Base-by-base conservation (phyloP, 768 basidiomycete genomes). In the Suillus alpinus region DNA sequence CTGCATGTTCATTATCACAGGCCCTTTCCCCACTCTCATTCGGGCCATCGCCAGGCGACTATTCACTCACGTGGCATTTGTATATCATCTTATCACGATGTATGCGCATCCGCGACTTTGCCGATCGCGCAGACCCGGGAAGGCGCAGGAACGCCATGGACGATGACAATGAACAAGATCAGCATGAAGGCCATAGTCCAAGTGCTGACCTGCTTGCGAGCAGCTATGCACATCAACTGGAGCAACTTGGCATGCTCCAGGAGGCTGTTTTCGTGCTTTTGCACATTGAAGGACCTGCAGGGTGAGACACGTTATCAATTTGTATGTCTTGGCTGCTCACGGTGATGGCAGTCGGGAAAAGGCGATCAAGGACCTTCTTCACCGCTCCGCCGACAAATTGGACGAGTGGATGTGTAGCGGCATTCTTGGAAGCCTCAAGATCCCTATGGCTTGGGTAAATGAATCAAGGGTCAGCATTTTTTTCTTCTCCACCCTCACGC, bases 261-360 rank as follows among this genome's bases (percentile, higher is more conserved):
- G 91, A 94, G 73, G 91, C 94, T 5, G 82, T 84, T 3, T 98
- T 98, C 69, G 92, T 98, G 4, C 76, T 97, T 60, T 77, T 98
- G 58, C 95, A 98, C 72, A 76, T 98, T 10, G 92, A 96, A 70
- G 86, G 88, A 23, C 81, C 87, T 18, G 78, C 80, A 26, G 89
- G 92, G 95, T 95, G 67, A 62, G 89, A 66, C 52, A 18, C 72
- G 12, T 44, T 58, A 26, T 31, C 26, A 32, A 52, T 56, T 7
- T 67, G 31, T 37, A n/a, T 34, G 13, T 13, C 37, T 26, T 60
- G n/a, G n/a, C 6, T 39, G 18, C 57, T 67, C n/a, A 69, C 41
- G 7, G 62, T 46, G 49, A 39, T 37, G 61, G 10, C 68, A 97
- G 96, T 63, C 86, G 97, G 61, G 84, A 87, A 68, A 89, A 86